These are phyloP conservation scores for Diplocarpon rosae DNA, from an alignment of 2,329 filamentous ascomycete genomes.

Conservation along the genomic window DNA sequence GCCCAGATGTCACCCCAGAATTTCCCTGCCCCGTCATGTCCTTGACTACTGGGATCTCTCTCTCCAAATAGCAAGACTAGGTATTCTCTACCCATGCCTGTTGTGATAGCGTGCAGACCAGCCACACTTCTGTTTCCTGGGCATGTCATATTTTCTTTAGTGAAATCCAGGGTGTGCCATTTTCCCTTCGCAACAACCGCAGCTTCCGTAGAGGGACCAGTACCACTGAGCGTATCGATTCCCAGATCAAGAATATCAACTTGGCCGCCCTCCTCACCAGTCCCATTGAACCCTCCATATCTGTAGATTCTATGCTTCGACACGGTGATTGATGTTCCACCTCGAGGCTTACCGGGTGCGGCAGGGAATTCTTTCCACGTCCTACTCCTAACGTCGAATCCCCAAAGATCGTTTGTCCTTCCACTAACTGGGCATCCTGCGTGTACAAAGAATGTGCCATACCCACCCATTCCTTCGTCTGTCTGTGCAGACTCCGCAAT, in stretches of 20 bases:
- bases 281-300: slow-evolving; percentile 71
- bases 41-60: slow-evolving; percentile 35
- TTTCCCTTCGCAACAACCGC: slow-evolving; percentile 37
- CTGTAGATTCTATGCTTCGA: slow-evolving; percentile 57
- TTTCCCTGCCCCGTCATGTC: slow-evolving; percentile 39
- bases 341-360: slow-evolving; percentile 56
- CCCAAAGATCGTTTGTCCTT: slow-evolving; percentile 61
- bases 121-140: slow-evolving; percentile 44
- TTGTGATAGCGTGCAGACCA: slow-evolving; percentile 42
- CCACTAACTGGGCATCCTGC: slow-evolving; percentile 58
- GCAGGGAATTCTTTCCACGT: slow-evolving; percentile 58
- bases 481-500: slow-evolving; percentile 44
- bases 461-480: slow-evolving; percentile 52
- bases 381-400: slow-evolving; percentile 53
- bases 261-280: slow-evolving; percentile 55
- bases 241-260: slow-evolving; percentile 55
- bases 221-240: slow-evolving; percentile 45
- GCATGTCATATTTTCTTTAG: slow-evolving; percentile 34
- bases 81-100: slow-evolving; percentile 50
- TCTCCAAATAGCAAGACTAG: slow-evolving; percentile 53
- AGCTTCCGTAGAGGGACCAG: slow-evolving; percentile 37
- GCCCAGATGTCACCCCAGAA: slow-evolving; percentile 53
- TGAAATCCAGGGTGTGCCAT: slow-evolving; percentile 43
- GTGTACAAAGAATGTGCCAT: slow-evolving; percentile 63
- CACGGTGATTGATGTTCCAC: slow-evolving; percentile 57